Conservation (phyloP, 129 eudicot genomes). For the Chrysanthemum lavandulifolium region DNA sequence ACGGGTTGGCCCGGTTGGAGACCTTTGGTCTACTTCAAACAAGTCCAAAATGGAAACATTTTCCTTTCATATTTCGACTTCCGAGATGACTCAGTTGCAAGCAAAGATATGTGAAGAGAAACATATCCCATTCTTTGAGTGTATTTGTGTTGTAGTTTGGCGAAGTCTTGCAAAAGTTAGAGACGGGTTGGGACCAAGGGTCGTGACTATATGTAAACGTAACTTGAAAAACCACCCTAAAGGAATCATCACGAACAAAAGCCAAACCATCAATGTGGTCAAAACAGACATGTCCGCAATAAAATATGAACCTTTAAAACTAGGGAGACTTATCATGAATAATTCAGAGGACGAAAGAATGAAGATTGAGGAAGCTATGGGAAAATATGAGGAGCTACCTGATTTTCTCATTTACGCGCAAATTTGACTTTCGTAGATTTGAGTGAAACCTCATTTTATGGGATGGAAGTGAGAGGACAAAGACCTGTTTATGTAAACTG, state of each 20-base stretch:
- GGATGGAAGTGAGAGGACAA: constrained; percentile 44
- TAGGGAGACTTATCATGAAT: constrained; percentile 38
- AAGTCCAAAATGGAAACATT: constrained; percentile 37
- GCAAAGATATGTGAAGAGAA: constrained; percentile 26
- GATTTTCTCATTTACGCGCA: constrained; percentile 54
- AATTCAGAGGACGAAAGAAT: constrained; percentile 33
- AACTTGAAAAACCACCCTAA: neutral
- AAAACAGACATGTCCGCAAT: constrained; percentile 27
- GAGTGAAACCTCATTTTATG: constrained; percentile 51
- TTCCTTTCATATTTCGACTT: constrained; percentile 33
- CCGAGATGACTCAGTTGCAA: constrained; percentile 44
- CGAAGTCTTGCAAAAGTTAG: constrained; percentile 40
- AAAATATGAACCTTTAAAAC: constrained; percentile 26
- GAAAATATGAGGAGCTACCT: constrained; percentile 27
- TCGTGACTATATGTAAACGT: constrained; percentile 48
- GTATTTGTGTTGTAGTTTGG: constrained; percentile 60
- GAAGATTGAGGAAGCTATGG: constrained; percentile 44
- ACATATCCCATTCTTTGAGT: constrained; percentile 42
- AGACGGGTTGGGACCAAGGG: constrained; percentile 26
- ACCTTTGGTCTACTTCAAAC: constrained; percentile 41
- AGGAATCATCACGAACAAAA: constrained; percentile 33
- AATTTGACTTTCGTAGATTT: constrained; percentile 61
- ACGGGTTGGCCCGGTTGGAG: constrained; percentile 69
- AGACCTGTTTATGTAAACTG: constrained; percentile 52
- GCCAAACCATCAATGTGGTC: constrained; percentile 46